Conservation (phyloP, 352 stramenopile species). For the Phytophthora tubulina region DNA sequence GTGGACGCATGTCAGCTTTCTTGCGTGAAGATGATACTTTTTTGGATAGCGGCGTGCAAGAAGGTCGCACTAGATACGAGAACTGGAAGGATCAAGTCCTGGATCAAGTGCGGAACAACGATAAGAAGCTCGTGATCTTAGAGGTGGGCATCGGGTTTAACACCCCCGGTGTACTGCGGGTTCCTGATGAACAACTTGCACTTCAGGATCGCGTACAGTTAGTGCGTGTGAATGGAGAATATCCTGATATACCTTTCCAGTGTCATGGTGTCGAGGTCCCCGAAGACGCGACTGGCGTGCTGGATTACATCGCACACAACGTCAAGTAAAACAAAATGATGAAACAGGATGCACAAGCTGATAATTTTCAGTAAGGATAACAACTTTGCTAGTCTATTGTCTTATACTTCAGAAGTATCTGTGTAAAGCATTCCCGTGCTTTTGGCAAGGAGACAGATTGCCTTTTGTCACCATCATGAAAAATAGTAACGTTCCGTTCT, state of each 20-base stretch:
- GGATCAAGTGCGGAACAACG: conserved; percentile 38
- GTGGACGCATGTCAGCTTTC: conserved; percentile 56
- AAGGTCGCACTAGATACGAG: conserved; percentile 44
- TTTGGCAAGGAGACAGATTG: too few relatives aligned
- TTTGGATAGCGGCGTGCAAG: conserved; percentile 49
- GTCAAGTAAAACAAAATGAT: too few relatives aligned
- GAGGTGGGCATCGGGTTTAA: conserved; percentile 80
- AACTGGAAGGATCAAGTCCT: conserved; percentile 47
- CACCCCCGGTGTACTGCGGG: conserved; percentile 64
- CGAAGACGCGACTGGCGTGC: conserved; percentile 56
- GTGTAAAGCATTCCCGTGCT: too few relatives aligned
- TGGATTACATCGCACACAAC: conserved; percentile 44
- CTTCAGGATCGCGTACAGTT: conserved; percentile 51
- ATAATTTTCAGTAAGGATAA: too few relatives aligned
- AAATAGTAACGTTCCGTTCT: too few relatives aligned
- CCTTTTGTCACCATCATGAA: too few relatives aligned
- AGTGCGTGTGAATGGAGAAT: conserved; percentile 65
- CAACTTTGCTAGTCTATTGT: too few relatives aligned
- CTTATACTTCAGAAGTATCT: too few relatives aligned
- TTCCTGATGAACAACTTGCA: conserved; percentile 67
- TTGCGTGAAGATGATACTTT: conserved; percentile 61
- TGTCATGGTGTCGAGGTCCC: conserved; percentile 54
- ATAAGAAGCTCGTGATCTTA: conserved; percentile 75
- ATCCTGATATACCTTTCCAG: conserved; percentile 64
- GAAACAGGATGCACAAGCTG: too few relatives aligned